Evolutionary conservation across 2,329 filamentous ascomycete genomes (phyloP).

Genomic region (Fusarium domesticum): DNA sequence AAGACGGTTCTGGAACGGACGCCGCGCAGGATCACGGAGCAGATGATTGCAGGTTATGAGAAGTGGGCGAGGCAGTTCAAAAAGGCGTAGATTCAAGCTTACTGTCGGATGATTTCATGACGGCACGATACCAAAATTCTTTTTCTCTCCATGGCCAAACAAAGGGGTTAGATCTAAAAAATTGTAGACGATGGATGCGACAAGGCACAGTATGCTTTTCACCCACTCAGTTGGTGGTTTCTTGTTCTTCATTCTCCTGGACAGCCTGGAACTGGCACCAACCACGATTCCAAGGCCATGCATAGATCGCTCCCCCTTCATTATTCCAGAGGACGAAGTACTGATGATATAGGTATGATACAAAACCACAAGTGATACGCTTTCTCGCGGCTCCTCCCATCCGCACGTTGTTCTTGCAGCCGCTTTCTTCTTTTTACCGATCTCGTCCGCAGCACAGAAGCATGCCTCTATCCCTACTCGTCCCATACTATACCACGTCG

Average conservation of each 20-base stretch:
- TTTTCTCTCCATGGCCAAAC: not conserved
- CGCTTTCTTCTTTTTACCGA: conserved; percentile 22
- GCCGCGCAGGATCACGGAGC: conserved; percentile 56
- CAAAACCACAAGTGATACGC: conserved; percentile 12
- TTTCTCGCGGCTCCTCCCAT: conserved; percentile 6
- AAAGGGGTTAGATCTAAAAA: not conserved
- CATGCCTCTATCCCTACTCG: not conserved
- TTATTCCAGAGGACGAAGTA: conserved; percentile 12
- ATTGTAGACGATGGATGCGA: not conserved
- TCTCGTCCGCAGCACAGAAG: conserved; percentile 11
- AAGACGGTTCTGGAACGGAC: conserved; percentile 43
- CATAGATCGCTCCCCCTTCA: conserved; percentile 3
- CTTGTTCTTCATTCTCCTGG: conserved; percentile 19
- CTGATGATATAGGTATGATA: conserved; percentile 24
- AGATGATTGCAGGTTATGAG: conserved; percentile 58
- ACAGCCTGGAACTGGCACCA: conserved; percentile 8
- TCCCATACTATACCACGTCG: conserved; percentile 9
- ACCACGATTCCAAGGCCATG: conserved; percentile 5
- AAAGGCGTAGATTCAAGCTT: conserved; percentile 1
- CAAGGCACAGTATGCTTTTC: conserved; percentile 8
- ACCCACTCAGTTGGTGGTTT: conserved; percentile 5
- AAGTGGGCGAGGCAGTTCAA: conserved; percentile 48
- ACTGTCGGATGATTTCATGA: not conserved
- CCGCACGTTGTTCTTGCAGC: conserved; percentile 11
- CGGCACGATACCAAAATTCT: not conserved